Evolutionary conservation across 495 filamentous ascomycete species (phyloP).

Genomic region (Aspergillus kassunensis): DNA sequence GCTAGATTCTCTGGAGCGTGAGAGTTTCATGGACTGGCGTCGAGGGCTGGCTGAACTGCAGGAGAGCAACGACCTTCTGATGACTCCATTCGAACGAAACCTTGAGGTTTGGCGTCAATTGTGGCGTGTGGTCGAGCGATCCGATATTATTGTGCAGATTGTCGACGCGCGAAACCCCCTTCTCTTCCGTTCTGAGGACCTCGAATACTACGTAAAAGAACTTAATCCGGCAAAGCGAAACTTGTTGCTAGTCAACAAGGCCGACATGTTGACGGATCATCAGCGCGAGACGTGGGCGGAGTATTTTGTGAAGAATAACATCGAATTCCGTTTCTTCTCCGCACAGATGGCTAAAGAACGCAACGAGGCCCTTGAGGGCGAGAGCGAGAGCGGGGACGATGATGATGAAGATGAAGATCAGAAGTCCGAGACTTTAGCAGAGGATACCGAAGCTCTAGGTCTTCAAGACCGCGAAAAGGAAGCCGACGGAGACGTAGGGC

Average conservation of each 20-base stretch:
- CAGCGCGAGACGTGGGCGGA: slow-evolving; percentile 85
- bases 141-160: slow-evolving; percentile 95
- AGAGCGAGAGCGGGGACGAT: slow-evolving; percentile 40
- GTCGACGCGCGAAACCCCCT: slow-evolving; percentile 95
- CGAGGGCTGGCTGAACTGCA: slow-evolving; percentile 87
- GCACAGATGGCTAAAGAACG: slow-evolving; percentile 84
- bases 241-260: slow-evolving; percentile 93
- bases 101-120: slow-evolving; percentile 97
- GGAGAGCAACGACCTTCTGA: slow-evolving; percentile 86
- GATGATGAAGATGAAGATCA: too few relatives aligned
- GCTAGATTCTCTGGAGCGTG: slow-evolving; percentile 73
- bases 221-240: slow-evolving; percentile 86
- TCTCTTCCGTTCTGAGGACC: slow-evolving; percentile 88
- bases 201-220: slow-evolving; percentile 92
- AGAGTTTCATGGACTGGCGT: slow-evolving; percentile 83
- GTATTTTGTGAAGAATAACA: slow-evolving; percentile 75
- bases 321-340: slow-evolving; percentile 94
- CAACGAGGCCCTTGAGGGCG: slow-evolving; percentile 63
- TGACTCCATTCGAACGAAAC: slow-evolving; percentile 99
- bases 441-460: slow-evolving; percentile 35
- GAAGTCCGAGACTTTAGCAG: slow-evolving; percentile 35
- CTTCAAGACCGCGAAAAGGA: slow-evolving; percentile 26
- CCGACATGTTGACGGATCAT: slow-evolving; percentile 93
- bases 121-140: slow-evolving; percentile 97
- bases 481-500: slow-evolving; percentile 20